These are phyloP conservation scores for Leccinum rimulosum DNA, from an alignment of 768 basidiomycete genomes.

Conservation along the genomic window DNA sequence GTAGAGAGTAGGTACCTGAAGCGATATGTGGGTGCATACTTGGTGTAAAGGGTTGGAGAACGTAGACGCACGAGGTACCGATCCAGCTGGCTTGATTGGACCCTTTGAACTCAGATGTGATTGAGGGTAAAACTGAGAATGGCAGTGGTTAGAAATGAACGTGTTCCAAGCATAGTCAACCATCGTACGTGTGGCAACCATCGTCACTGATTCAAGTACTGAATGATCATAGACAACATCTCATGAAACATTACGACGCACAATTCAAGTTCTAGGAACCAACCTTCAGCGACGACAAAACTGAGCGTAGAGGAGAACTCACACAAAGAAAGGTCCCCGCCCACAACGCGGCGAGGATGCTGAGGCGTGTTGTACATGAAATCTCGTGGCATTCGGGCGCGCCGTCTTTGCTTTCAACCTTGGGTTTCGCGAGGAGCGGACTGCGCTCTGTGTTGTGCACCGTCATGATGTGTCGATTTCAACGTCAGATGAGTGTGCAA, in stretches of 20 bases:
- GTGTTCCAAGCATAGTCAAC: not conserved
- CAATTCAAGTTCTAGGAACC: not conserved
- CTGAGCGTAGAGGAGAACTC: slow-evolving; percentile 25
- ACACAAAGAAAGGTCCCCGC: slow-evolving; percentile 69
- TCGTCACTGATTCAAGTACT: slow-evolving; percentile 14
- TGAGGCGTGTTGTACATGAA: slow-evolving; percentile 51
- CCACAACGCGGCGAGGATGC: slow-evolving; percentile 70
- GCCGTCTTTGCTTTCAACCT: not conserved
- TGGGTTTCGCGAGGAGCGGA: slow-evolving; percentile 22
- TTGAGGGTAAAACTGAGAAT: slow-evolving; percentile 12
- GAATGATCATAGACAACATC: not conserved
- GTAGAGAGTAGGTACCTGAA: slow-evolving; percentile 62
- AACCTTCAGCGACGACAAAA: not conserved
- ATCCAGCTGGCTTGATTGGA: slow-evolving; percentile 31
- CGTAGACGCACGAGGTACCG: slow-evolving; percentile 21
- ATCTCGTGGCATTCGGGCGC: slow-evolving; percentile 58
- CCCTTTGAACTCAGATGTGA: slow-evolving; percentile 26
- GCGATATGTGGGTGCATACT: not conserved
- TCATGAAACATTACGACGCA: not conserved
- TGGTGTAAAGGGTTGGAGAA: not conserved
- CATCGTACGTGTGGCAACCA: slow-evolving; percentile 23
- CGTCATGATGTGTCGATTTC: not conserved
- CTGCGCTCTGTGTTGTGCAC: slow-evolving; percentile 21
- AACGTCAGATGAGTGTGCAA: not conserved
- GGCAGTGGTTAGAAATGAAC: not conserved